phyloP scores from a whole-genome alignment of 306 rosid species.

The cucumber (Cucumis sativus) region Cucumber_9930_V3 NC_026657.2:6750001-6750500 shows the following conservation, averaged over 20 bases:
- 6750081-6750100: background rate
- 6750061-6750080: background rate
- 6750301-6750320: slow-evolving; percentile 1
- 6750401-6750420: slow-evolving; percentile 8
- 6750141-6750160: background rate
- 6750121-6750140: background rate
- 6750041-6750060: background rate
- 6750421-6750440: slow-evolving; percentile 7
- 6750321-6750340: background rate
- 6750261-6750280: background rate
- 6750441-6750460: background rate
- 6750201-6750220: background rate
- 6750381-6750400: slow-evolving; percentile 1
- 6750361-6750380: background rate
- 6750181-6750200: background rate
- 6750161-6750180: background rate
- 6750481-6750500: background rate
- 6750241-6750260: background rate
- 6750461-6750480: background rate
- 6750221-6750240: background rate
- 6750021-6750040: background rate
- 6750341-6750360: background rate
- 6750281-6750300: slow-evolving; percentile 6
- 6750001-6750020: background rate
- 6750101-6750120: background rate